Conservation (phyloP, 768 basidiomycete species). For the Paxillus involutus region DNA sequence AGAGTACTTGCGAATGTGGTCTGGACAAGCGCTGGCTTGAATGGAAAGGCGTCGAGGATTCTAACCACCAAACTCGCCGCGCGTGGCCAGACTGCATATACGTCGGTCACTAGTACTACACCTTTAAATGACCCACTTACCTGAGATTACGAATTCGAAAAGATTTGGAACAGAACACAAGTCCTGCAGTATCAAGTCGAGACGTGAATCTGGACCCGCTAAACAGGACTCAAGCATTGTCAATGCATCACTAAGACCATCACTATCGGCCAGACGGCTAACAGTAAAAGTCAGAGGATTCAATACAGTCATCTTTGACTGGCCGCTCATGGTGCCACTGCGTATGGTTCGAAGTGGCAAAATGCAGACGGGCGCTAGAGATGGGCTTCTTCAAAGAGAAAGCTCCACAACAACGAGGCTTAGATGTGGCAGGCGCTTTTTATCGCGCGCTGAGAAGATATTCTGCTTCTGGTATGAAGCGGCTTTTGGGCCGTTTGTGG, state of each 20-base stretch:
- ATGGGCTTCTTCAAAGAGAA: not conserved
- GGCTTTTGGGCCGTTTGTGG: not conserved
- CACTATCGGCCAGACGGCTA: conserved; percentile 12
- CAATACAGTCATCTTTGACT: conserved; percentile 5
- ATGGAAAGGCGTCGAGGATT: conserved; percentile 37
- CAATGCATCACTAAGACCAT: conserved; percentile 18
- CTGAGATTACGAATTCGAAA: conserved; percentile 31
- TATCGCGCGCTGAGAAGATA: not conserved
- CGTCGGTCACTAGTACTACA: not conserved
- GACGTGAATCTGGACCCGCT: conserved; percentile 13
- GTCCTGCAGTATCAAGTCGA: conserved; percentile 25
- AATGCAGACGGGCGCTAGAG: not conserved
- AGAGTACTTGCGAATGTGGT: conserved; percentile 21
- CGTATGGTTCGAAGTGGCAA: not conserved
- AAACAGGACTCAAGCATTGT: conserved; percentile 24
- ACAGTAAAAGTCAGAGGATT: conserved; percentile 18
- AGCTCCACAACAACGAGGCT: not conserved
- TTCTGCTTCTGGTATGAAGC: not conserved
- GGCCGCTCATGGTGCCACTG: not conserved
- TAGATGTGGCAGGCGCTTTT: too few relatives aligned
- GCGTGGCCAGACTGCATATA: conserved; percentile 14
- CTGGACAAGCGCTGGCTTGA: conserved; percentile 17
- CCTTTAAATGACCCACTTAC: conserved; percentile 8
- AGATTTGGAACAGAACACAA: conserved; percentile 25
- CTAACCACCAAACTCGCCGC: conserved; percentile 16